Conservation (phyloP, 257 asterid species). For the Ehretia macrophylla region DNA sequence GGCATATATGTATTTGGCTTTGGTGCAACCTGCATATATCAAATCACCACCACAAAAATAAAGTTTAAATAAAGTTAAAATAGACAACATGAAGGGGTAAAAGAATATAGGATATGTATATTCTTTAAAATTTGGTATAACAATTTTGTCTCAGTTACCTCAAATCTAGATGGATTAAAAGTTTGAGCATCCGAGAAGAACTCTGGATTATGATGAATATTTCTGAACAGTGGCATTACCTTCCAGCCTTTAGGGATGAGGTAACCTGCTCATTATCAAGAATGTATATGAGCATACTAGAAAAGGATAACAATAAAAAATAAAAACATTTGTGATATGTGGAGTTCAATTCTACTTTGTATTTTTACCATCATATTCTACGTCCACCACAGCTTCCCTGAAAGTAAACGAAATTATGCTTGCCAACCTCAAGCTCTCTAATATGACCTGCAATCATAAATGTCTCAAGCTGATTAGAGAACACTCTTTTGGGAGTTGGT, state of each 20-base stretch:
- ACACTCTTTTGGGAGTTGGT: too few relatives aligned
- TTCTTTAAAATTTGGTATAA: too few relatives aligned
- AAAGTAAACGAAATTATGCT: conserved; percentile 85
- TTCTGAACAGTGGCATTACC: conserved; percentile 89
- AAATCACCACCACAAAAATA: conserved; percentile 24
- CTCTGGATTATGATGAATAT: conserved; percentile 85
- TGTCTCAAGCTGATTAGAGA: conserved; percentile 4
- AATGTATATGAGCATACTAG: not conserved
- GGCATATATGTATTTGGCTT: conserved; percentile 85
- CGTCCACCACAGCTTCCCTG: conserved; percentile 91
- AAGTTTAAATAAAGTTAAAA: too few relatives aligned
- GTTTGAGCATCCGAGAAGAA: conserved; percentile 62
- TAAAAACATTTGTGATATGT: too few relatives aligned
- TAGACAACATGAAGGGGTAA: too few relatives aligned
- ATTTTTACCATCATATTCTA: conserved; percentile 63
- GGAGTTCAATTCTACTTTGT: not conserved
- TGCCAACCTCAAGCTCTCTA: conserved; percentile 88
- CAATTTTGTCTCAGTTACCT: conserved; percentile 48
- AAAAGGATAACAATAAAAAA: not conserved
- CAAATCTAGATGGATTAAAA: conserved; percentile 71
- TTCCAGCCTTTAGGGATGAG: conserved; percentile 95
- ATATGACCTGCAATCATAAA: conserved; percentile 43
- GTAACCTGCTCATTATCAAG: conserved; percentile 45
- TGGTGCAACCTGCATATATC: conserved; percentile 59
- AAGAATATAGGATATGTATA: too few relatives aligned